Conservation (phyloP, 2,329 filamentous ascomycete species). For the Aspergillus floridensis region DNA sequence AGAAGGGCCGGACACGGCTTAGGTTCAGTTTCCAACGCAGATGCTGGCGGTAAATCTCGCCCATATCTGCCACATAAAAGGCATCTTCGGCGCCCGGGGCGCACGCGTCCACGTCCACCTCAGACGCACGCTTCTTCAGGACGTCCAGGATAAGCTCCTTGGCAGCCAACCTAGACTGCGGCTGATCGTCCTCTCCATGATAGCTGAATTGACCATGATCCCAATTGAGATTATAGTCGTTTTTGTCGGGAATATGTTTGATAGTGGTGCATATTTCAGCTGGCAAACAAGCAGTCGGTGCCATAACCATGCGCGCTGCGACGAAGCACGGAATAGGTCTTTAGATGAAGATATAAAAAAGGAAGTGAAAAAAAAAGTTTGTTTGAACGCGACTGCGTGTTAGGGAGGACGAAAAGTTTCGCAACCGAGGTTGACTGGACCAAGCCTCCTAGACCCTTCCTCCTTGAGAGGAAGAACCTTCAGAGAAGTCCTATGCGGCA, state of each 20-base stretch:
- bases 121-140: slow-evolving; percentile 78
- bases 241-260: slow-evolving; percentile 31
- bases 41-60: slow-evolving; percentile 98
- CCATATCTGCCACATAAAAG: slow-evolving; percentile 97
- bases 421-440: slow-evolving; percentile 85
- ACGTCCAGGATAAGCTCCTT: slow-evolving; percentile 84
- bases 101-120: slow-evolving; percentile 82
- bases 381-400: slow-evolving; percentile 48
- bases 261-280: slow-evolving; percentile 44
- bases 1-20: slow-evolving; percentile 90
- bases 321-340: slow-evolving; percentile 26
- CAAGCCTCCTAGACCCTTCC: slow-evolving; percentile 99
- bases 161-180: slow-evolving; percentile 50
- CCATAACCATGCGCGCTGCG: slow-evolving; percentile 60
- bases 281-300: slow-evolving; percentile 64
- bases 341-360: slow-evolving; percentile 16
- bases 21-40: slow-evolving; percentile 96
- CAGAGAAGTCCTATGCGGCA: slow-evolving; percentile 99
- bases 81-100: slow-evolving; percentile 92
- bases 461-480: slow-evolving; percentile 98
- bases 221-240: slow-evolving; percentile 30
- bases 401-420: slow-evolving; percentile 96
- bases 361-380: slow-evolving; percentile 12
- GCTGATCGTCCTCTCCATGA: slow-evolving; percentile 47
- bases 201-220: slow-evolving; percentile 35